Evolutionary conservation across 805 yeast genomes (phyloP), one percentile per base, ranked within the genome.

Genomic region (Starmerella bombi): DNA sequence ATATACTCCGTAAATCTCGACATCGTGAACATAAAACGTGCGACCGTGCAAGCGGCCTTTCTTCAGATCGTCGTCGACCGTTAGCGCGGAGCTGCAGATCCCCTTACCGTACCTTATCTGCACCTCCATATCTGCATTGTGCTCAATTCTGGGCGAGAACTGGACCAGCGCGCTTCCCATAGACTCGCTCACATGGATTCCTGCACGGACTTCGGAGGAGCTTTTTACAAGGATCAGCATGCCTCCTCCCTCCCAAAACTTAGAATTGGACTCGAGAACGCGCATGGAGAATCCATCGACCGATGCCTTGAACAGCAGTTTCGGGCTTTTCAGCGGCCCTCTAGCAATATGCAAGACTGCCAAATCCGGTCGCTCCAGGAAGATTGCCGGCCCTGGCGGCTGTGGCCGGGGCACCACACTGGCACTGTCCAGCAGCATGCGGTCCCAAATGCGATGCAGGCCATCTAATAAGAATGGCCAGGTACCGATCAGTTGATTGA

Each of bases 241-340:
- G 0, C 94, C 95, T 18, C 22, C 9, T 14, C 37, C 5, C 14
- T 31, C 75, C 94, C 96, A 88, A 51, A 85, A 83, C 64, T 83
- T 74, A 0, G 79, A 80, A 47, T 77, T 82, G 41, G 78, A 71
- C 59, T 86, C 94, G 43, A 88, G 70, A 0, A 94, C 79, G 23
- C 93, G 63, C 70, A 86, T 82, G 0, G 94, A 82, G 56, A 81
- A 88, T 2, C 97, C 97, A 37, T 75, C 66, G 36, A 73, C 78
- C 8, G 83, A 63, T 0, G 93, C 95, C 7, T 69, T 65, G 51
- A 77, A 86, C 9, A 86, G 66, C 50, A 73, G 74, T 33, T 15
- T 6, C 5, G 33, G 18, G 12, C 20, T 31, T 31, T 31, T 8
- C 14, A 17, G 36, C 5, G 50, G 46, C 34, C 60, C 63, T 36